These are phyloP conservation scores for Apiospora aurea DNA, from an alignment of 2,329 filamentous ascomycete species.

Conservation along the genomic window DNA sequence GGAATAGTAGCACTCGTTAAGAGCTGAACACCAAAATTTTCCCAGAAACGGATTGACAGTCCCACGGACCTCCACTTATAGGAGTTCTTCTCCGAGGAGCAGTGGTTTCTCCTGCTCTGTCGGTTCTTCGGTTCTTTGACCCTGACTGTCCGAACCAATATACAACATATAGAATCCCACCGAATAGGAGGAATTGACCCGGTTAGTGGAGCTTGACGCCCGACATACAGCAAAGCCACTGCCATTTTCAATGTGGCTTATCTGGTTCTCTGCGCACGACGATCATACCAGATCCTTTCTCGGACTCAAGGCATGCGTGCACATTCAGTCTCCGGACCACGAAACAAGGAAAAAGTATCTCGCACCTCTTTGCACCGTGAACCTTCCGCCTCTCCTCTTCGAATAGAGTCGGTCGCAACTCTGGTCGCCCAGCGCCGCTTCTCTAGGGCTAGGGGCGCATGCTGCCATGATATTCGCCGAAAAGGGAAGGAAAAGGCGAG, in stretches of 20 bases:
- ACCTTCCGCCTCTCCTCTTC: background rate
- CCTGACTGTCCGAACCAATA: background rate
- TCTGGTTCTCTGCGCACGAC: background rate
- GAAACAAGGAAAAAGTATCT: background rate
- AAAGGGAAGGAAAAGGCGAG: background rate
- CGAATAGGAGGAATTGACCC: background rate
- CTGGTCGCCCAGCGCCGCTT: background rate
- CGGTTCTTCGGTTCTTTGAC: background rate
- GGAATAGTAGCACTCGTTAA: background rate
- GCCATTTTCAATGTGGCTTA: background rate
- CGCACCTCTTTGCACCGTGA: background rate
- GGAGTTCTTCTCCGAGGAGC: background rate
- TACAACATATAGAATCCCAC: conserved; percentile 1
- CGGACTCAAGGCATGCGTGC: background rate
- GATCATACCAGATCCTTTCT: background rate
- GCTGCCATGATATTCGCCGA: background rate
- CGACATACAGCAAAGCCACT: background rate
- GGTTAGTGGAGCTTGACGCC: background rate
- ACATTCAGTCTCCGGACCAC: background rate
- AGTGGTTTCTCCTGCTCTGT: background rate
- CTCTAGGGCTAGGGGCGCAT: background rate
- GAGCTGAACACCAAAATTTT: background rate
- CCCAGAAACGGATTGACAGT: background rate
- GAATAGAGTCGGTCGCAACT: background rate
- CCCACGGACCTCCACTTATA: background rate